Base-by-base conservation (phyloP, 1,284 basidiomycete genomes). In the Agaricales sp. region DNA sequence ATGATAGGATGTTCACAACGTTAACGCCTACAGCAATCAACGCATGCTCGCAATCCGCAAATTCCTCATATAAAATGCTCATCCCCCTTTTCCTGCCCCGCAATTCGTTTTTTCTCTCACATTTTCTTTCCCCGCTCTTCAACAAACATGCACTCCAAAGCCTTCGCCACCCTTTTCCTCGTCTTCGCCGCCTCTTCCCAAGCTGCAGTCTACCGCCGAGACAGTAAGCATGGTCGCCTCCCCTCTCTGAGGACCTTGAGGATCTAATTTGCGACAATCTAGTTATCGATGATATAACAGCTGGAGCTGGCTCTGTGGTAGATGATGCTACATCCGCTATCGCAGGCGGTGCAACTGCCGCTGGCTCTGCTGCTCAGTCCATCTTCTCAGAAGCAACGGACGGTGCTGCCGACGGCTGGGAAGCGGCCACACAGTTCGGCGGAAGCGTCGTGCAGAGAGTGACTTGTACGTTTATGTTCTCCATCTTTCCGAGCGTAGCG, bases 381-480 rank as follows among this genome's bases (percentile, higher is more conserved):
- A 47, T 50, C 14, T 50, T 49, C 25, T 37, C 39, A 20, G 20
- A 51, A 41, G 50, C 20, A 19, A 49, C 48, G 12, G 41, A 20
- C 12, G 48, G 43, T 20, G 30, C 45, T 24, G 44, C 45, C 21
- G 26, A 43, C 16, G 21, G 26, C 48, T 20, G 43, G 20, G 48
- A 49, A 22, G 19, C 41, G 4, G 20, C 14, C 6, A 16, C 26
- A 2, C 21, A 21, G 11, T 2, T 41, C 16, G 39, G 39, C 4
- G 63, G 47, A 12, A 53, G 57, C 4, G 50, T 78, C 22, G 65
- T 69, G 44, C 63, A 70, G 38, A 65, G 65, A 6, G 68, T 80
- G 3, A 79, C 75, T 14, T 77, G 80, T 78, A 49, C 50, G 75
- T 64, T 39, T 47, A n/a, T 37, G n/a, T n/a, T 30, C 26, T 14